Conservation (phyloP, 495 filamentous ascomycete species). For the Lasiosphaeria miniovina region DNA sequence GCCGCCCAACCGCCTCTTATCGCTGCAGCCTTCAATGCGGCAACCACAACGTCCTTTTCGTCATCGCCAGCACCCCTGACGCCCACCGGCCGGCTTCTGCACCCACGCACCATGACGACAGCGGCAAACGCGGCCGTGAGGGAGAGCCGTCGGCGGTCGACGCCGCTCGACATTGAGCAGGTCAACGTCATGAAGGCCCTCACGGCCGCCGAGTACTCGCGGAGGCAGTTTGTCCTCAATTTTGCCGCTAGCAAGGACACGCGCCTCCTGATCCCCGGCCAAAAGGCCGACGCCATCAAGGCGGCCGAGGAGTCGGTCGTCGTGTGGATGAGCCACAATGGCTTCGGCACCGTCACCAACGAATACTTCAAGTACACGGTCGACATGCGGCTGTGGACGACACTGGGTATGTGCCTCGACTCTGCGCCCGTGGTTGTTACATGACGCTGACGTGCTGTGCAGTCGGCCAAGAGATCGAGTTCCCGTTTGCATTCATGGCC, state of each 20-base stretch:
- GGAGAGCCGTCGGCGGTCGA: conserved; percentile 24
- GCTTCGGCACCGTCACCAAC: conserved; percentile 20
- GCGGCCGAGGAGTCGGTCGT: conserved; percentile 30
- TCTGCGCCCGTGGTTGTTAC: conserved; percentile 3
- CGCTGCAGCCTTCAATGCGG: conserved; percentile 16
- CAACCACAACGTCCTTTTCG: conserved; percentile 16
- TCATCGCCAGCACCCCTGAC: conserved; percentile 21
- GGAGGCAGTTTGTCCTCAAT: conserved; percentile 33
- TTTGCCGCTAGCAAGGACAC: conserved; percentile 29
- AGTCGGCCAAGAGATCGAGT: conserved; percentile 27
- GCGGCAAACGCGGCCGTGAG: conserved; percentile 30
- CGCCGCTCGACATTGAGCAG: conserved; percentile 24
- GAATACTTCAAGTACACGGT: conserved; percentile 33
- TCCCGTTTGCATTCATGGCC: conserved; percentile 31
- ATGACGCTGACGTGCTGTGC: not conserved
- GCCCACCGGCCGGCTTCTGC: not conserved
- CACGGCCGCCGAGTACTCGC: conserved; percentile 32
- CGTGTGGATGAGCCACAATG: conserved; percentile 23
- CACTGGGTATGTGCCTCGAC: conserved; percentile 16
- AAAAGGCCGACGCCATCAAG: conserved; percentile 31
- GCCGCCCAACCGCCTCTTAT: too few relatives aligned
- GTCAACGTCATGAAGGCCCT: conserved; percentile 31
- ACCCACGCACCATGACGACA: conserved; percentile 14
- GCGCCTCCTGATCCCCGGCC: conserved; percentile 30
- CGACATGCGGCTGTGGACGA: conserved; percentile 25